These are phyloP conservation scores for Polyporus arcularius DNA, from an alignment of 768 basidiomycete species.

Conservation along the genomic window DNA sequence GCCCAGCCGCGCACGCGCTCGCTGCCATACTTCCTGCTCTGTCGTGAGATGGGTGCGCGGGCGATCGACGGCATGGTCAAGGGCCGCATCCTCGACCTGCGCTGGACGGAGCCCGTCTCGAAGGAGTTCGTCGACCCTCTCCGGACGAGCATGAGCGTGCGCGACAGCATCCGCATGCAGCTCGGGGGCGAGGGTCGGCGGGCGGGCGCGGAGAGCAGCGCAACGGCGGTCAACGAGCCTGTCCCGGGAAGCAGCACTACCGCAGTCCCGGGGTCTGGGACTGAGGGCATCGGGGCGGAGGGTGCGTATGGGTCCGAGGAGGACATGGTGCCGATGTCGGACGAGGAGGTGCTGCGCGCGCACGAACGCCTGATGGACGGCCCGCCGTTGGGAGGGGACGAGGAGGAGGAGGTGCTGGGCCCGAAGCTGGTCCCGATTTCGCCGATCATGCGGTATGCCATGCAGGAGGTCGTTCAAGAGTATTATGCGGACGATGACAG, in stretches of 20 bases:
- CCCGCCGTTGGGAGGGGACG: conserved; percentile 27
- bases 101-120: conserved; percentile 75
- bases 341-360: conserved; percentile 46
- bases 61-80: conserved; percentile 87
- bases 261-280: not conserved
- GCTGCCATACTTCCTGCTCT: conserved; percentile 79
- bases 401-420: conserved; percentile 60
- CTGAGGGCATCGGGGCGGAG: conserved; percentile 21
- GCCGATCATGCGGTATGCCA: conserved; percentile 82
- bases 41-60: conserved; percentile 79
- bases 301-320: conserved; percentile 41
- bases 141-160: conserved; percentile 24
- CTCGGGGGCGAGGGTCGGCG: conserved; percentile 12
- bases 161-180: conserved; percentile 26
- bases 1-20: conserved; percentile 62
- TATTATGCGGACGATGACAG: conserved; percentile 77
- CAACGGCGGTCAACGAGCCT: conserved; percentile 37
- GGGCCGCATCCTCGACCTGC: conserved; percentile 69
- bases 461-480: conserved; percentile 82
- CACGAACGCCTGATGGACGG: conserved; percentile 36
- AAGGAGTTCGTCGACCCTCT: conserved; percentile 45
- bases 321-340: conserved; percentile 49
- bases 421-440: conserved; percentile 77
- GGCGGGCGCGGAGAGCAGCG: conserved; percentile 36
- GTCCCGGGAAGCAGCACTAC: not conserved